Evolutionary conservation across 305 asterid species (phyloP), one percentile per base, ranked within the genome.

Genomic region (Rubia occidens): DNA sequence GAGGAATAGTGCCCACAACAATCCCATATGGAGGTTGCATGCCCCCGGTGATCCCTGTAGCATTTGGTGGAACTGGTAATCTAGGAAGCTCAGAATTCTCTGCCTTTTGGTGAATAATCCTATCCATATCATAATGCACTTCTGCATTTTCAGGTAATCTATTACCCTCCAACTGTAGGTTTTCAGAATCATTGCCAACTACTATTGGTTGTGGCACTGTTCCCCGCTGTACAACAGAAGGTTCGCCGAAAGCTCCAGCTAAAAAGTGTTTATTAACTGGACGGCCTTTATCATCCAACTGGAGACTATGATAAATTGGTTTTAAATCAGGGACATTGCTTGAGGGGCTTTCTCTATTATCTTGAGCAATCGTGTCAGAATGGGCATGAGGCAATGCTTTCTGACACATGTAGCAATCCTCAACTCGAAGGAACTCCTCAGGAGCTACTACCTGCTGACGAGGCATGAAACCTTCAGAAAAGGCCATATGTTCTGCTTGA

Each of bases 311-410:
- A 80, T 80, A 78, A 66, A 74, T 59, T 17, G 94, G 71, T 74
- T 76, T 84, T 29, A 79, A 66, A 53, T 88, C 93, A 60, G 88
- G 60, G 45, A 74, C 15, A 40, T 76, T 68, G 78, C 88, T 79
- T 35, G 80, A 76, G 66, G 88, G 84, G 81, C 78, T 82, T 55
- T 76, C 89, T 73, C 76, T 85, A 49, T 72, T 82, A 60, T 84
- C 90, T 71, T 82, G 93, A 71, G 88, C 95, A 58, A 82, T 26
- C 45, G 96, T 78, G 74, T 94, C 97, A 32, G 99, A 94, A 76
- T 94, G 99, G 78, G 96, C 96, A 80, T 90, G 99, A 26, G 99
- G 99, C 78, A 94, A 75, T 68, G 87, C 85, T 78, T 90, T 94
- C 78, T 89, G 96, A 78, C 99, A 90, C 96, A 94, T 80, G 35